These are phyloP conservation scores for Lactarius vividus DNA, from an alignment of 768 basidiomycete genomes.

Conservation along the genomic window DNA sequence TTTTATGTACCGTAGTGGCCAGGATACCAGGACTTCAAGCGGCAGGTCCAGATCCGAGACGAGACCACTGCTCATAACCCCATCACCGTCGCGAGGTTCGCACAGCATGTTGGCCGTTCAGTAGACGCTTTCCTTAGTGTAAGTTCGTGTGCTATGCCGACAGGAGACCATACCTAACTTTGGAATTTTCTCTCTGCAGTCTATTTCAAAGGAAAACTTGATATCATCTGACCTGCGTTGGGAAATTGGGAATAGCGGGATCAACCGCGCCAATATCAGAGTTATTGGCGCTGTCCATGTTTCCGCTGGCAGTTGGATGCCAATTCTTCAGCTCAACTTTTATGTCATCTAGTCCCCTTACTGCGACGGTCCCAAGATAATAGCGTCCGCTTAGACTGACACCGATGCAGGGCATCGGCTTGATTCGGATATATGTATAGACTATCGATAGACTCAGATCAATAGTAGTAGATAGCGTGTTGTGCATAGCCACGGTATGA, in stretches of 20 bases:
- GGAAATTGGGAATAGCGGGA: constrained; percentile 7
- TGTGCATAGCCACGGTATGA: background rate
- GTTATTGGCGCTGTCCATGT: constrained; percentile 21
- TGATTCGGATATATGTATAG: background rate
- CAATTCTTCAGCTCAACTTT: constrained; percentile 18
- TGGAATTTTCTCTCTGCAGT: background rate
- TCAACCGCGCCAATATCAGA: constrained; percentile 7
- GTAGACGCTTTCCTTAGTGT: constrained; percentile 20
- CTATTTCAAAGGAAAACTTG: background rate
- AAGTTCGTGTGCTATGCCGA: background rate
- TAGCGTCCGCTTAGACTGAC: background rate
- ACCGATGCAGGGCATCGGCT: background rate
- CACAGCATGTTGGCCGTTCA: constrained; percentile 17
- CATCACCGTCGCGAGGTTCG: constrained; percentile 20
- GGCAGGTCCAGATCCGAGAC: constrained; percentile 21
- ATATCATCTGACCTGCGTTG: background rate
- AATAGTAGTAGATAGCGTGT: background rate
- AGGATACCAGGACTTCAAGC: constrained; percentile 11
- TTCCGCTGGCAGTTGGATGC: constrained; percentile 25
- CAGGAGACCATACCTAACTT: background rate
- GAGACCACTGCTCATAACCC: constrained; percentile 10
- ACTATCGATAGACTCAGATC: background rate
- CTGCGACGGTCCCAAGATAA: no score
- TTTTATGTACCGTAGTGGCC: constrained; percentile 14
- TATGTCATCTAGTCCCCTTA: constrained; percentile 4